Base-by-base conservation (phyloP, 345 rosid species). In the Pistacia integerrima region DNA sequence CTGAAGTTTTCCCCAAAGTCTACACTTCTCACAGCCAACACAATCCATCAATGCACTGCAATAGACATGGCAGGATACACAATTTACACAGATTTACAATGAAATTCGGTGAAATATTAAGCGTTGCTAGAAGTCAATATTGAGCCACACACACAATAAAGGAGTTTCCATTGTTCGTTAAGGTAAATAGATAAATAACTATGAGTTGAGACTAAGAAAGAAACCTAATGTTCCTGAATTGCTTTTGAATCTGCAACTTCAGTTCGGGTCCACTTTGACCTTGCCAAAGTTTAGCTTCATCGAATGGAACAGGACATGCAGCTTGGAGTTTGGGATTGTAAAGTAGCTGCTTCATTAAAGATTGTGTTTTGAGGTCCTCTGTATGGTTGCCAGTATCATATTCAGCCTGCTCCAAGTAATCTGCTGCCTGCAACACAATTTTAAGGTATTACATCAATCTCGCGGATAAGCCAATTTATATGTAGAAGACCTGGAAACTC, bases 201-300 rank as follows among this genome's bases (percentile, higher is more conserved):
- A 66, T 41, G 46, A 59, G 54, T 8, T 1, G 22, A 59, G 61
- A 25, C 46, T 58, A 35, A n/a, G 65, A 55, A 13, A 72, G 66
- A 72, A 58, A 58, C 75, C 75, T 72, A 41, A 72, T 72, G 59
- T 72, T 72, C 38, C 52, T 72, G 36, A 72, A 72, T 72, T 72
- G 75, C 56, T 58, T 72, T 72, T 72, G 75, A 58, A 72, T 58
- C 75, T 72, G 55, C 66, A 65, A 89, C 72, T 94, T 96, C 77
- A 94, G 83, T 85, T 96, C 98, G 22, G 97, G 99, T 59, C 99
- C 99, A 67, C 88, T 86, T 84, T 89, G 93, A 38, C 99, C 99
- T 75, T 90, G 90, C 97, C 98, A 96, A 70, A 96, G 83, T 84
- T 94, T 91, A 63, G 98, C 99, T 84, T 96, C 99, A 76, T 96